These are phyloP conservation scores for Panellus pusillus DNA, from an alignment of 768 basidiomycete species.

Conservation along the genomic window DNA sequence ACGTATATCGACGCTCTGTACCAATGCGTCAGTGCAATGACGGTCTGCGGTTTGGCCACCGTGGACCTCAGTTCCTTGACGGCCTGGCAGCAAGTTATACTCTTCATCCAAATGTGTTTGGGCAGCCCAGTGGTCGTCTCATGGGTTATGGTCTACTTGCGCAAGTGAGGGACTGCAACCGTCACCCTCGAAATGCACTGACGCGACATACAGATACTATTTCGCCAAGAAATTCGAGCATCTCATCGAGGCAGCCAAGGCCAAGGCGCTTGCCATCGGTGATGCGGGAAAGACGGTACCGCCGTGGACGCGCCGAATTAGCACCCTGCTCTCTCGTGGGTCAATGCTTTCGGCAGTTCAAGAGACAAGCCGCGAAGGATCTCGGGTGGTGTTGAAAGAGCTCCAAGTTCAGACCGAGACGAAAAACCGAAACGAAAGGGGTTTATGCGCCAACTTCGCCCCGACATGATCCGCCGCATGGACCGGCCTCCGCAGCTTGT, in stretches of 20 bases:
- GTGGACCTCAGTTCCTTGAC: conserved; percentile 71
- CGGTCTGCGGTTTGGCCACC: conserved; percentile 74
- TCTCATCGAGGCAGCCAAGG: conserved; percentile 48
- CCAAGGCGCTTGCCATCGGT: conserved; percentile 24
- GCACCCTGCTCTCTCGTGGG: conserved; percentile 34
- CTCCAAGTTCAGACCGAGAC: neutral
- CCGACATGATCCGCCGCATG: conserved; percentile 80
- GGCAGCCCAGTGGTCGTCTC: conserved; percentile 76
- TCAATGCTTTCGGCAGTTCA: conserved; percentile 26
- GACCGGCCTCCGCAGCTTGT: conserved; percentile 67
- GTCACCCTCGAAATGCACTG: neutral
- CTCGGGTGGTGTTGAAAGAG: no score
- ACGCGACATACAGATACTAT: conserved; percentile 49
- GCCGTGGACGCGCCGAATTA: conserved; percentile 30
- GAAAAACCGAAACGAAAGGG: conserved; percentile 25
- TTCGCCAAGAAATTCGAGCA: conserved; percentile 69
- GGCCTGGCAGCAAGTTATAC: conserved; percentile 63
- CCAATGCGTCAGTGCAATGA: conserved; percentile 54
- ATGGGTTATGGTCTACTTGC: conserved; percentile 79
- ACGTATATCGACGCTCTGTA: no score
- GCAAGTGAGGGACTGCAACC: conserved; percentile 48
- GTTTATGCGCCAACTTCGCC: conserved; percentile 42
- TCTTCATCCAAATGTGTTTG: conserved; percentile 78
- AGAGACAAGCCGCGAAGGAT: conserved; percentile 23
- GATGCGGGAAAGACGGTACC: conserved; percentile 23